Percentiles rank a stretch among this genome's conserved stretches.
These are phyloP conservation scores for Crithidia expoeki DNA, from an alignment of 208 protist genomes.

Conservation along the genomic window DNA sequence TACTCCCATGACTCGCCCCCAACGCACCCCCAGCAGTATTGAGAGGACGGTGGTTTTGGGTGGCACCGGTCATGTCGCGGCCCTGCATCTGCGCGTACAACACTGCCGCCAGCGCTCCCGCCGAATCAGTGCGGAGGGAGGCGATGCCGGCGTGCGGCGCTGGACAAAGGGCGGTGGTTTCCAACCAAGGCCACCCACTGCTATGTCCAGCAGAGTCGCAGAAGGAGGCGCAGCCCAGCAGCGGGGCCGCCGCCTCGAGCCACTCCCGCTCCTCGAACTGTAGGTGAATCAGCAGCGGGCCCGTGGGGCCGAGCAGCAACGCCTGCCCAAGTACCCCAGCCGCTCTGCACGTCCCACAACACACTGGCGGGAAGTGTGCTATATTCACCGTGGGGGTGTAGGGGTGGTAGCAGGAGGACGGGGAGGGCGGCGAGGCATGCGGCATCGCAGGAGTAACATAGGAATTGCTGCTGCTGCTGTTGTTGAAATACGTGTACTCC, in stretches of 20 bases:
- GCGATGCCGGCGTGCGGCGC: constrained; percentile 8
- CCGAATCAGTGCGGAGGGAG: constrained; percentile 9
- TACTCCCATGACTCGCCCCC: neutral
- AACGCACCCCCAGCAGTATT: neutral
- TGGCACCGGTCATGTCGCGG: neutral
- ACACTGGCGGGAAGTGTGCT: constrained; percentile 31
- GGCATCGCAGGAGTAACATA: neutral
- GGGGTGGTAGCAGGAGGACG: neutral
- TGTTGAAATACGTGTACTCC: neutral
- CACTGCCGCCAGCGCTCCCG: constrained; percentile 13
- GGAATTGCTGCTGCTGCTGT: neutral
- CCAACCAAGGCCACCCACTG: neutral
- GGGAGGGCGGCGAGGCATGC: constrained; percentile 1
- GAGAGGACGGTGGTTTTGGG: neutral
- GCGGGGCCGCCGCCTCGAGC: constrained; percentile 7
- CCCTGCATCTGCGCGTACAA: constrained; percentile 32
- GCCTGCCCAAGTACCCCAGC: constrained; percentile 54
- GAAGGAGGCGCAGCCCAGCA: neutral
- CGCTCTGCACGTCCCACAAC: constrained; percentile 48
- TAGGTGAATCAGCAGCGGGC: constrained; percentile 65
- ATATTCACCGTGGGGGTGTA: neutral
- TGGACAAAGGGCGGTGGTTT: constrained; percentile 25
- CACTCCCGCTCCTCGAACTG: constrained; percentile 51
- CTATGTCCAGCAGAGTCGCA: neutral
- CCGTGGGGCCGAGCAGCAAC: constrained; percentile 58